These are phyloP conservation scores for Scedosporium apiospermum DNA, from an alignment of 2,329 filamentous ascomycete genomes.

Conservation along the genomic window DNA sequence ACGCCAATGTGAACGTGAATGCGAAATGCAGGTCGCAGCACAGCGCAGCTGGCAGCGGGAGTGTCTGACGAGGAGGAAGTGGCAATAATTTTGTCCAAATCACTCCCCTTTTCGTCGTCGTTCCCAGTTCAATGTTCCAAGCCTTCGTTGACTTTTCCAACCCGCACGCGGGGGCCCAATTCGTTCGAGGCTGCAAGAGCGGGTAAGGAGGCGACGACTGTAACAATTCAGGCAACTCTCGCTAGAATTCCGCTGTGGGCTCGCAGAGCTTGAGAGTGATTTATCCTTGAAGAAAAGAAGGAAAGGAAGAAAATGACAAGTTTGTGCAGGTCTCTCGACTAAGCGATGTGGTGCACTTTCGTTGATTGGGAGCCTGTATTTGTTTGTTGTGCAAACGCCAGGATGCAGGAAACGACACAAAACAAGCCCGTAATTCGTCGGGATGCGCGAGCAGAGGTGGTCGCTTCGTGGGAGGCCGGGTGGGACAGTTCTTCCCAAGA, in stretches of 20 bases:
- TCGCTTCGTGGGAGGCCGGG: neutral
- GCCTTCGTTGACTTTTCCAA: too few species aligned
- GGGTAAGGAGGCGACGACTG: too few species aligned
- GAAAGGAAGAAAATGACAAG: slow-evolving; percentile 2
- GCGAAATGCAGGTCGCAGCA: slow-evolving; percentile 5
- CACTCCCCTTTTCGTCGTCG: neutral
- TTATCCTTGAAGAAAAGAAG: neutral
- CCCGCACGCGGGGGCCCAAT: too few species aligned
- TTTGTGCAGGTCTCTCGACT: neutral
- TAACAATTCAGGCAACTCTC: too few species aligned
- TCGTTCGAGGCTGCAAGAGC: too few species aligned
- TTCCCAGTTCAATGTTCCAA: neutral
- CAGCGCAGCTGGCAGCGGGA: neutral
- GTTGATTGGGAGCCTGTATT: neutral
- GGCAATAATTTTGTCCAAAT: neutral
- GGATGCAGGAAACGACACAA: neutral
- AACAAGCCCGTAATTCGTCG: neutral
- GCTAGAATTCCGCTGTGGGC: neutral
- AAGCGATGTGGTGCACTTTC: neutral
- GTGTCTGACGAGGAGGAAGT: neutral
- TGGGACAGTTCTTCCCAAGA: neutral
- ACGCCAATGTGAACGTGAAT: neutral
- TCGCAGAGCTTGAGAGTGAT: neutral
- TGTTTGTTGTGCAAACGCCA: slow-evolving; percentile 6
- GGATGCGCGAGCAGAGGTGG: slow-evolving; percentile 2